Base-by-base conservation (phyloP, 2,329 filamentous ascomycete genomes). In the Cordyceps fumosorosea region DNA sequence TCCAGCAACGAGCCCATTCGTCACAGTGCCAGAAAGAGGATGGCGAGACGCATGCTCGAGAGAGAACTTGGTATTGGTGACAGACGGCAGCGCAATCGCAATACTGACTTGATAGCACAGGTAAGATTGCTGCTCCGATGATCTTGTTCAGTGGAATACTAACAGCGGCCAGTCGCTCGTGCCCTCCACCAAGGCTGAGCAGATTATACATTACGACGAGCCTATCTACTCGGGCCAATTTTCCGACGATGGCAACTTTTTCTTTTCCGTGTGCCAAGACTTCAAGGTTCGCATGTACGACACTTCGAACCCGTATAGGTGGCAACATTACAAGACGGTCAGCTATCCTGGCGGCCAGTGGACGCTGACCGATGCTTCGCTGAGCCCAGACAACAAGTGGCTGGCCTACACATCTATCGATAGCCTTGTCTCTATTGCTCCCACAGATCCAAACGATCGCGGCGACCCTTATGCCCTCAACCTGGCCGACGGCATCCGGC, bases 231-330 rank as follows among this genome's bases (percentile, higher is more conserved):
- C 91, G 3, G 95, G 95, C 1, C 93, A 98, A 72, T 99, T 98
- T 73, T 96, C 91, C 0, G 90, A 96, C 66, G 95, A 99, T 69
- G 95, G 95, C 29, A 96, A 96, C 74, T 98, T 98, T 78, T 98
- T 97, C 78, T 98, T 93, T 72, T 88, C 89, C 6, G 95, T 90
- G 70, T 89, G 89, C 11, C 91, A 97, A 74, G 93, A 98, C 74
- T 96, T 96, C 77, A 89, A 87, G 67, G 92, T 99, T 11, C 89
- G 93, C 59, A 93, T 99, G 90, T 99, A 98, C 75, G 93, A 98
- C 73, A 98, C 95, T 0, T 93, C 90, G 1, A 96, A 97, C 68
- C 92, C 93, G 0, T 96, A 95, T 74, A 84, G 92, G 66, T 99
- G 95, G 95, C 89, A 89, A 72, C 93, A 96, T 74, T 97, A 97